phyloP scores from a whole-genome alignment of 257 asterid species.

The Linaria vulgaris region DNA sequence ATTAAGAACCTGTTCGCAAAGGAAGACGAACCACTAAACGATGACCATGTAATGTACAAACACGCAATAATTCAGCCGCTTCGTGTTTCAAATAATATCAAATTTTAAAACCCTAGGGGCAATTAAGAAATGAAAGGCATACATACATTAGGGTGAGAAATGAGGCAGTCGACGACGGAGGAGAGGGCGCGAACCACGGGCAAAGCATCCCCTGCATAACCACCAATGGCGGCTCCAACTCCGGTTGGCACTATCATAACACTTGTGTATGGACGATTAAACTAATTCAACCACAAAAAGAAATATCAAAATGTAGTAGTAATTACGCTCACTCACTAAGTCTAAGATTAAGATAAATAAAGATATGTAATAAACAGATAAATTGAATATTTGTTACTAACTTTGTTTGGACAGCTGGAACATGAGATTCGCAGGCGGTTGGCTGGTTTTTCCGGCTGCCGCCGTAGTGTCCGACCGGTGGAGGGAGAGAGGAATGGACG shows the following conservation, averaged over 20 bases:
- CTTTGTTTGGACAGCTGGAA: conserved; percentile 29
- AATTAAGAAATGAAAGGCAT: conserved; percentile 17
- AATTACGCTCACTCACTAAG: neutral
- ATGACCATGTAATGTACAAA: neutral
- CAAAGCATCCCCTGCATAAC: conserved; percentile 94
- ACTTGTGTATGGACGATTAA: conserved; percentile 75
- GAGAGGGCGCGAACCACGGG: conserved; percentile 88
- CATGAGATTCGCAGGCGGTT: conserved; percentile 35
- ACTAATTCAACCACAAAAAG: conserved; percentile 29
- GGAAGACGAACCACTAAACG: conserved; percentile 11
- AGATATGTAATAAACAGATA: neutral
- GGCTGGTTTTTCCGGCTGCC: conserved; percentile 22
- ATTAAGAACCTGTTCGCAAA: conserved; percentile 82
- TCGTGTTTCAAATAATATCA: too few relatives aligned
- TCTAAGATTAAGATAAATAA: neutral
- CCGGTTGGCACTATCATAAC: conserved; percentile 97
- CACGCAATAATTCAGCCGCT: neutral
- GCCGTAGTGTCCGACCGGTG: conserved; percentile 29
- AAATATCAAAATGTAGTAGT: too few relatives aligned
- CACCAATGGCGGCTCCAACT: conserved; percentile 92
- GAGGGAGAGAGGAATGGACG: conserved; percentile 33
- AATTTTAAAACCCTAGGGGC: too few relatives aligned
- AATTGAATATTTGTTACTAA: neutral
- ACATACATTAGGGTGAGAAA: conserved; percentile 96
- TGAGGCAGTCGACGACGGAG: conserved; percentile 83